Percentiles rank a stretch among this genome's conserved stretches.
Evolutionary conservation across 1,284 basidiomycete genomes (phyloP).

Genomic region (Taiwanofungus camphoratus): DNA sequence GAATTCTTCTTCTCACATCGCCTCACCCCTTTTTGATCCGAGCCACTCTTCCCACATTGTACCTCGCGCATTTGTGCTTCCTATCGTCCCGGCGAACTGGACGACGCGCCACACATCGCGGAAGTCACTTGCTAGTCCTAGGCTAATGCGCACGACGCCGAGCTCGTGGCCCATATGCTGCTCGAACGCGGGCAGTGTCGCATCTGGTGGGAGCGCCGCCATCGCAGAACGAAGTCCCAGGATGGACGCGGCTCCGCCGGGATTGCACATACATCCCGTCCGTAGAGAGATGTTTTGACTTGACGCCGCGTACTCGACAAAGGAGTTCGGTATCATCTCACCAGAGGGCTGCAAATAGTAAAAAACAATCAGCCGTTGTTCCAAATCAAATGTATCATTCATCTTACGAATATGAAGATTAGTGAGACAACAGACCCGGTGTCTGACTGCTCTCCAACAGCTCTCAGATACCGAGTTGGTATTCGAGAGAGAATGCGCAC

Average conservation of each 20-base stretch:
- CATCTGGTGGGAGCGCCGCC: slow-evolving; percentile 51
- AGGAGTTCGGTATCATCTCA: slow-evolving; percentile 61
- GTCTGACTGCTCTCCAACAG: slow-evolving; percentile 61
- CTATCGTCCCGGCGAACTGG: slow-evolving; percentile 47
- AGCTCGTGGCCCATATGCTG: slow-evolving; percentile 56
- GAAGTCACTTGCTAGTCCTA: slow-evolving; percentile 72
- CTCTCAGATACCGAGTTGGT: slow-evolving; percentile 43
- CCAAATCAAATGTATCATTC: too few relatives aligned
- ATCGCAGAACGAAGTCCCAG: slow-evolving; percentile 66
- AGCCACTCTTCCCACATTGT: slow-evolving; percentile 29
- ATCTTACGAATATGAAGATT: slow-evolving; percentile 59
- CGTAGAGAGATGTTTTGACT: slow-evolving; percentile 63
- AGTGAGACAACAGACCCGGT: slow-evolving; percentile 60
- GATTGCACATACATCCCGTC: slow-evolving; percentile 83
- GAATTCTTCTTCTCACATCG: slow-evolving; percentile 10
- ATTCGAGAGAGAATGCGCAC: slow-evolving; percentile 59
- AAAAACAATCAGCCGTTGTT: slow-evolving; percentile 5
- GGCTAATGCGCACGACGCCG: slow-evolving; percentile 69
- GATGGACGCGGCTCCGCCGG: slow-evolving; percentile 68
- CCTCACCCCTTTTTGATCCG: slow-evolving; percentile 18
- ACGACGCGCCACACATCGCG: slow-evolving; percentile 68
- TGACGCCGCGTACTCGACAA: slow-evolving; percentile 65
- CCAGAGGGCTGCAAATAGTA: slow-evolving; percentile 45
- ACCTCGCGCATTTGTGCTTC: slow-evolving; percentile 35
- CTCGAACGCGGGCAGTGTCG: slow-evolving; percentile 60